Base-by-base conservation (phyloP, 1,284 basidiomycete species). In the Ganoderma lingzhi region DNA sequence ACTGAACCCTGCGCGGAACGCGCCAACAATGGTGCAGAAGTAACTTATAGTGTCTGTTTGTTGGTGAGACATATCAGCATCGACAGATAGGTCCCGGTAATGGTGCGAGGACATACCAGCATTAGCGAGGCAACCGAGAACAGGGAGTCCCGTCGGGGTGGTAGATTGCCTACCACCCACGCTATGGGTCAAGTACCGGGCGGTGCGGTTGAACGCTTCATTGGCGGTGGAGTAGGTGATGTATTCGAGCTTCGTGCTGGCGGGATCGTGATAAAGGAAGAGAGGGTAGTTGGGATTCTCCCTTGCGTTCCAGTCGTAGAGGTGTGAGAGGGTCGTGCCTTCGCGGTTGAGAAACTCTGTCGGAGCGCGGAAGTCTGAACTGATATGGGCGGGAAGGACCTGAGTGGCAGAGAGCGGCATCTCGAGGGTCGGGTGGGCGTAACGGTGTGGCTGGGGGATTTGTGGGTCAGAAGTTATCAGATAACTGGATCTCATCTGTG, bases 41-140 rank as follows among this genome's bases (percentile, higher is more conserved):
- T 80, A 82, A 0, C 78, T 80, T 63, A 82, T 76, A 23, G 79
- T 73, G 66, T 83, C 82, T 81, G 58, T 45, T 0, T 5, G 3
- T 30, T 9, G 8, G 8, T 8, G 12, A 2, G 35, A 9, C n/a
- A 14, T 12, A n/a, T 56, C 32, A 55, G 55, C 15, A 32, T 3
- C 48, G 9, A 28, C 28, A 23, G 5, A 44, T 17, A 9, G 19
- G 9, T 19, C 10, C 10, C n/a, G 2, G 39, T 3, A 42, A 45
- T 19, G 6, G 10, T 12, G 42, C 9, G 14, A 6, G 19, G 19
- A 53, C 53, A 44, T 56, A 72, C 66, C 69, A 30, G 65, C 35
- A 39, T 62, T 67, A n/a, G 59, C 67, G 23, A 66, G 70, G 51
- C 77, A 67, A 1, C 73, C 70, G 35, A 78, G 65, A 2, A 76